Conservation (phyloP, 371 early-diverging fungal genomes). For the Circinella umbellata region DNA sequence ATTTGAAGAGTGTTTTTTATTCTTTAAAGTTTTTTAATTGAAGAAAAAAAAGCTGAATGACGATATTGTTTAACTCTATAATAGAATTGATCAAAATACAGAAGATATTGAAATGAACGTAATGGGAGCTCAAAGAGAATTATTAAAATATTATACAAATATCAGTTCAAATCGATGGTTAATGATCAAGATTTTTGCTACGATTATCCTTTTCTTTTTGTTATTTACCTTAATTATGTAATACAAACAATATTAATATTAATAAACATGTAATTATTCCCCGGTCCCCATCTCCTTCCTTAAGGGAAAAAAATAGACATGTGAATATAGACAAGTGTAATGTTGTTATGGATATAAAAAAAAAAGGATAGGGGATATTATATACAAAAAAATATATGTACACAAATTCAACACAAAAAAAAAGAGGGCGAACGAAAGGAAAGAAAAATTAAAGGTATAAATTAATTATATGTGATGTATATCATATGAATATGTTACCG, state of each 20-base stretch:
- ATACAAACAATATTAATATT: background rate
- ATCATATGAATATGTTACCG: background rate
- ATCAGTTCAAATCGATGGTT: conserved; percentile 94
- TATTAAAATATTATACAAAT: conserved; percentile 87
- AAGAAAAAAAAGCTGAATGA: no score
- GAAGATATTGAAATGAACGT: conserved; percentile 93
- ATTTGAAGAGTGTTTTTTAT: background rate
- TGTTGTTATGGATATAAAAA: background rate
- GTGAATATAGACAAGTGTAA: background rate
- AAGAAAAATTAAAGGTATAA: no score
- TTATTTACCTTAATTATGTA: conserved; percentile 52
- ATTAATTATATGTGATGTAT: background rate
- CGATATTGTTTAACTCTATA: background rate
- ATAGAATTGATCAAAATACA: conserved; percentile 94
- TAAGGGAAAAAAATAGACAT: no score
- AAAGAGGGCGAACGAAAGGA: background rate
- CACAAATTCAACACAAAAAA: background rate
- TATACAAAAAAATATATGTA: background rate
- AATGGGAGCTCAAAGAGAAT: conserved; percentile 87
- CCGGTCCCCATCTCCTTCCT: background rate
- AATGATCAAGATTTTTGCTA: conserved; percentile 92
- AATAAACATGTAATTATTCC: conserved; percentile 2
- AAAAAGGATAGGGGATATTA: background rate
- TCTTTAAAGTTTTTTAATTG: no score
- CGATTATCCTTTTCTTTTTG: conserved; percentile 71